These are phyloP conservation scores for Xylaria sp. DNA, from an alignment of 2,329 filamentous ascomycete species.

Conservation along the genomic window DNA sequence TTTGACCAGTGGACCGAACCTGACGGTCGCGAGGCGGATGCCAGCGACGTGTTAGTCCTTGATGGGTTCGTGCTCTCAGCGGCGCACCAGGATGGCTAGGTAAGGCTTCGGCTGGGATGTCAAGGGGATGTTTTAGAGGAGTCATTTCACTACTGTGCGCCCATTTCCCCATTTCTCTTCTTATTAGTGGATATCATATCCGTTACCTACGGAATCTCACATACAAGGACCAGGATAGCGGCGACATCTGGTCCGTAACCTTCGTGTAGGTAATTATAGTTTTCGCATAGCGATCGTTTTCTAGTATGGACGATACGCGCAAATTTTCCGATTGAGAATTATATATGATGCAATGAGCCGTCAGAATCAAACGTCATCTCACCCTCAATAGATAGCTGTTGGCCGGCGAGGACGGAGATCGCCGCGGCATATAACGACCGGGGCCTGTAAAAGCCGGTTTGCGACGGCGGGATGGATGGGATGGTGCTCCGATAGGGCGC, in stretches of 20 bases:
- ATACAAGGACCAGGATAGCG: background rate
- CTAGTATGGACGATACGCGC: too few species aligned
- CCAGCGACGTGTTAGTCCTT: conserved; percentile 11
- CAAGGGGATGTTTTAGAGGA: background rate
- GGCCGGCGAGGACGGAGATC: background rate
- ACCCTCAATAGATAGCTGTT: background rate
- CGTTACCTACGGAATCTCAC: background rate
- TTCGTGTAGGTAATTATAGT: too few species aligned
- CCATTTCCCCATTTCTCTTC: background rate
- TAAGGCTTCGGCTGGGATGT: background rate
- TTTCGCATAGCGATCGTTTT: too few species aligned
- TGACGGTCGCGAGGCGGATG: conserved; percentile 24
- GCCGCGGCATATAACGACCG: background rate
- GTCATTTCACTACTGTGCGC: background rate
- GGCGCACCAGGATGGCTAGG: conserved; percentile 1
- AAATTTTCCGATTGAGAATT: background rate
- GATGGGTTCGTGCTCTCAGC: conserved; percentile 16
- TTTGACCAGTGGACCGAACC: conserved; percentile 45
- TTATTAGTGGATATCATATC: background rate
- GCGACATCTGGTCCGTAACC: background rate
- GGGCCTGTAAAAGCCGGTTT: background rate
- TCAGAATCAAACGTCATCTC: background rate
- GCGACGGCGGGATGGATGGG: background rate
- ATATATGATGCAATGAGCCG: background rate
- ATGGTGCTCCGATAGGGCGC: background rate